Base-by-base conservation (phyloP, 345 rosid species). In the Eucalyptus curtisii region DNA sequence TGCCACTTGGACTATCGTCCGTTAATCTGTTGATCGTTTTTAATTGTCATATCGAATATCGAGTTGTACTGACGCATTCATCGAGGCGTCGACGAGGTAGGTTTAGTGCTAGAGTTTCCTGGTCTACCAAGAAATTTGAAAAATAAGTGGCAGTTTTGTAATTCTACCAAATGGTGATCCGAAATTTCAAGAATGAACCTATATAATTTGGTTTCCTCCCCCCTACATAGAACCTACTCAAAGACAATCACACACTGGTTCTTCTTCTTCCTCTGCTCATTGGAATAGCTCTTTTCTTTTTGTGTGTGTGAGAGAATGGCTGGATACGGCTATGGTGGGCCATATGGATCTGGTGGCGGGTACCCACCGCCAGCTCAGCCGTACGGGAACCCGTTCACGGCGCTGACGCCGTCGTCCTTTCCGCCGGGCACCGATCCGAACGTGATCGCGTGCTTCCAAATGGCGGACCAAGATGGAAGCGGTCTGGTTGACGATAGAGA, bases 391-490 rank as follows among this genome's bases (percentile, higher is more conserved):
- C 98, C 98, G 31, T 96, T 96, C 61, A 89, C 93, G 1, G 88
- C 98, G 66, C 92, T 97, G 55, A 11, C 94, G 80, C 99, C 98
- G 22, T 97, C 98, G 79, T 84, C 93, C 49, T 97, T 96, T 88
- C 95, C 98, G 25, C 97, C 98, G 20, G 98, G 97, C 15, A 96
- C 98, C 25, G 98, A 96, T 89, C 98, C 99, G 40, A 95, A 76
- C 91, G 80, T 97, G 85, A 91, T 97, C 86, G 96, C 98, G 52
- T 95, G 98, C 90, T 97, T 97, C 86, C 97, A 95, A 86, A 50
- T 91, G 87, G 99, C 99, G 13, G 99, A 96, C 92, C 96, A 92
- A 89, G 99, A 97, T 88, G 93, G 97, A 17, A 97, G 99, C 88
- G 99, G 98, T 1, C 90, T 96, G 61, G 95, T 97, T 64, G 99